These are phyloP conservation scores for Mallotus nudiflorus DNA, from an alignment of 345 rosid genomes.

Conservation along the genomic window DNA sequence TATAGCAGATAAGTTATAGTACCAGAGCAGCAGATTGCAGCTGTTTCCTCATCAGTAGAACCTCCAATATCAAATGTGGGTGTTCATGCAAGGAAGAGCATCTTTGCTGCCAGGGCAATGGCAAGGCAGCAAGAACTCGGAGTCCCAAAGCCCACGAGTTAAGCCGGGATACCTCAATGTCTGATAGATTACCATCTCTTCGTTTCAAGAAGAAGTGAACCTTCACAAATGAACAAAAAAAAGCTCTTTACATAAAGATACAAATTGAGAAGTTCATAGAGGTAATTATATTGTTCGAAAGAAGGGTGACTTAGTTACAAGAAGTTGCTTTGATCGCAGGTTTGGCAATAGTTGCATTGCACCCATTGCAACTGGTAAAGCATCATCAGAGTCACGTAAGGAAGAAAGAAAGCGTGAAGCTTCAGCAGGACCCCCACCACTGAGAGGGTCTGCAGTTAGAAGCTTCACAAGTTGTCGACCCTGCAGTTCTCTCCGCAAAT, in stretches of 20 bases:
- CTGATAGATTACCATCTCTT: slow-evolving; percentile 77
- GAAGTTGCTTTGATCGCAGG: slow-evolving; percentile 94
- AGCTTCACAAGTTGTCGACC: slow-evolving; percentile 97
- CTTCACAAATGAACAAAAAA: slow-evolving; percentile 41
- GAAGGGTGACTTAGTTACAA: slow-evolving; percentile 47
- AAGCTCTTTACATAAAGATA: slow-evolving; percentile 9
- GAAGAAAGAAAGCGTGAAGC: slow-evolving; percentile 96
- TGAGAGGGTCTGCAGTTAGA: slow-evolving; percentile 94
- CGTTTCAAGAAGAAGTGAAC: slow-evolving; percentile 96
- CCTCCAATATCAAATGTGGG: slow-evolving; percentile 91
- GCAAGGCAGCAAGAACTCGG: slow-evolving; percentile 91
- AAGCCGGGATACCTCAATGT: slow-evolving; percentile 76
- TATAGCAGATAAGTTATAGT: slow-evolving; percentile 14
- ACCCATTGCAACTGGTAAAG: slow-evolving; percentile 93
- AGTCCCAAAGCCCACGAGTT: slow-evolving; percentile 99
- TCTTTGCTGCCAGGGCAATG: slow-evolving; percentile 98
- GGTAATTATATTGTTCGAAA: slow-evolving; percentile 6
- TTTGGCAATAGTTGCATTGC: slow-evolving; percentile 96
- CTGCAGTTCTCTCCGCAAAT: slow-evolving; percentile 90
- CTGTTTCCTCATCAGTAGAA: slow-evolving; percentile 95
- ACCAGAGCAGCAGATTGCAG: slow-evolving; percentile 88
- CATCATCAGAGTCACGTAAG: slow-evolving; percentile 86
- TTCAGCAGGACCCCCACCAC: slow-evolving; percentile 99
- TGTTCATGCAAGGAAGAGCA: slow-evolving; percentile 96
- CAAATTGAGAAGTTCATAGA: slow-evolving; percentile 1